Conservation (phyloP, 1,284 basidiomycete genomes). For the Malassezia globosa region DNA sequence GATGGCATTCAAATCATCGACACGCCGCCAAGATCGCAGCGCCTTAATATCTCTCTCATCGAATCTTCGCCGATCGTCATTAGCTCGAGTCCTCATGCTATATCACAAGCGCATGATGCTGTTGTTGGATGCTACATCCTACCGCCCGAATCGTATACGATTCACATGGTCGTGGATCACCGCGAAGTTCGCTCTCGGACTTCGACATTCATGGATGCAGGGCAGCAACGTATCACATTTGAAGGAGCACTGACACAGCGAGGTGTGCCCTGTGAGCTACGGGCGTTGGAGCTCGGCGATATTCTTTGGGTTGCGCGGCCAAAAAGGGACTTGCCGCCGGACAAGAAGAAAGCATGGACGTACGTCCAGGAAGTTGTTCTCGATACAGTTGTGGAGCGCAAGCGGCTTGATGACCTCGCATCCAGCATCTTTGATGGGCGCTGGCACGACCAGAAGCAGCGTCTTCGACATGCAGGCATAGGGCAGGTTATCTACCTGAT, state of each 20-base stretch:
- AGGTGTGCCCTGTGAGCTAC: constrained; percentile 50
- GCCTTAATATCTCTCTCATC: constrained; percentile 12
- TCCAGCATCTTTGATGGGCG: constrained; percentile 52
- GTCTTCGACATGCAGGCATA: constrained; percentile 51
- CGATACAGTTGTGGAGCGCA: constrained; percentile 54
- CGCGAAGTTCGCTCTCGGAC: constrained; percentile 49
- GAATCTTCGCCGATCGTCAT: constrained; percentile 14
- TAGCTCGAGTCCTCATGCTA: not conserved
- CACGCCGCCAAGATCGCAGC: not conserved
- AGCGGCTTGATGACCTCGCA: constrained; percentile 53
- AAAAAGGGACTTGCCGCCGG: constrained; percentile 35
- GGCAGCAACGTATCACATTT: constrained; percentile 15
- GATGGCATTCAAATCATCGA: not conserved
- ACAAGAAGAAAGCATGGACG: constrained; percentile 1
- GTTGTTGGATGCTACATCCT: constrained; percentile 28
- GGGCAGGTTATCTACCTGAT: constrained; percentile 53
- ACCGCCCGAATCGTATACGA: constrained; percentile 51
- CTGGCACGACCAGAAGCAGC: constrained; percentile 54
- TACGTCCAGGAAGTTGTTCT: constrained; percentile 50
- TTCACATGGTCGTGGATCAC: constrained; percentile 53
- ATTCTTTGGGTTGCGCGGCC: constrained; percentile 53
- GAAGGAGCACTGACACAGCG: constrained; percentile 24
- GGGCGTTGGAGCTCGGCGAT: constrained; percentile 53
- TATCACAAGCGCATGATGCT: not conserved
- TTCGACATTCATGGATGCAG: constrained; percentile 10